These are phyloP conservation scores for Collariella sp. DNA, from an alignment of 495 filamentous ascomycete genomes.

Conservation along the genomic window DNA sequence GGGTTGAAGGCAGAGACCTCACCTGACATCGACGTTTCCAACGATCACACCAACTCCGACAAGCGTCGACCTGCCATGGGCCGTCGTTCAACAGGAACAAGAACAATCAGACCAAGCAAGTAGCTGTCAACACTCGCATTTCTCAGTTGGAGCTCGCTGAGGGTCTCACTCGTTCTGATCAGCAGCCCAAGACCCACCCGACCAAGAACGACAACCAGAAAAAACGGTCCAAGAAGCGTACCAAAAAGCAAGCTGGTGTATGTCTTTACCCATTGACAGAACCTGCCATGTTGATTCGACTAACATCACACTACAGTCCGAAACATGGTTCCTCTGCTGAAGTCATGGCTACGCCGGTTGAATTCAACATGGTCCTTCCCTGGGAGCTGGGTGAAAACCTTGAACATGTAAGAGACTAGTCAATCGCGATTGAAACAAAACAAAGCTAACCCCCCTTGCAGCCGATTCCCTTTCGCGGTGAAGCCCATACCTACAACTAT, in stretches of 20 bases:
- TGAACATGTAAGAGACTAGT: not conserved
- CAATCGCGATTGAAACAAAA: not conserved
- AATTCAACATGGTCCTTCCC: not conserved
- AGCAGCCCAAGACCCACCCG: not conserved
- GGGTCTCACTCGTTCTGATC: not conserved
- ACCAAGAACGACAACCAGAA: not conserved
- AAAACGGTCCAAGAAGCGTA: not conserved
- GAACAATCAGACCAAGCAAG: not conserved
- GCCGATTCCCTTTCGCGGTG: not conserved
- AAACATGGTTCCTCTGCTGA: not conserved
- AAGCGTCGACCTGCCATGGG: not conserved
- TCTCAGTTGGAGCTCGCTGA: slow-evolving; percentile 1
- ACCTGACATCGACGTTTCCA: not conserved
- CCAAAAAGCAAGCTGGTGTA: not conserved
- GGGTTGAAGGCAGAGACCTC: not conserved
- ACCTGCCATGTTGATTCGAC: not conserved
- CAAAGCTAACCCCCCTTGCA: not conserved
- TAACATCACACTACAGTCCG: not conserved
- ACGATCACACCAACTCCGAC: not conserved
- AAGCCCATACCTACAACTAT: not conserved
- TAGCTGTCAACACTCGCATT: not conserved
- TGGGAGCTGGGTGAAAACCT: not conserved
- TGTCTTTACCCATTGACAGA: not conserved
- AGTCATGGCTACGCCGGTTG: not conserved
- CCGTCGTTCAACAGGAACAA: not conserved